These are phyloP conservation scores for Flaveria linearis DNA, from an alignment of 129 eudicot species.

Conservation along the genomic window DNA sequence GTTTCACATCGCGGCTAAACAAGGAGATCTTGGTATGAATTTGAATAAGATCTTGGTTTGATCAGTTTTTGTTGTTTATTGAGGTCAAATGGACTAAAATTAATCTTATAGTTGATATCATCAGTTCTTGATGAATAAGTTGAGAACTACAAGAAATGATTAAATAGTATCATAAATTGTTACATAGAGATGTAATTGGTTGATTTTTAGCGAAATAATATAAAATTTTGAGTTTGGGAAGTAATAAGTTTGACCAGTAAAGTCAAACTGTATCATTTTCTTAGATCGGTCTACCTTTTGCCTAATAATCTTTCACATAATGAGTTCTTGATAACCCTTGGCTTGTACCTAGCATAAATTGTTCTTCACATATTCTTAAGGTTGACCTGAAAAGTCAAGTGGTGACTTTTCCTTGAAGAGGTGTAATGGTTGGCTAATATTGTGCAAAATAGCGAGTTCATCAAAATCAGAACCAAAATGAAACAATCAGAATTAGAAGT, in stretches of 20 bases:
- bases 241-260: slow-evolving; percentile 10
- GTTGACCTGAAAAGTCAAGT: slow-evolving; percentile 2
- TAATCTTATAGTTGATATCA: slow-evolving; percentile 4
- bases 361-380: no score
- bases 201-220: not conserved
- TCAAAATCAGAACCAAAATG: not conserved
- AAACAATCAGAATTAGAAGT: not conserved
- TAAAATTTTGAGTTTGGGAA: not conserved
- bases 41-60: slow-evolving; percentile 8
- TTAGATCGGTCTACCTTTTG: not conserved
- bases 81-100: slow-evolving; percentile 9
- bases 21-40: slow-evolving; percentile 59
- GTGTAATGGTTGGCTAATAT: not conserved
- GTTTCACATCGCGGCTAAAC: slow-evolving; percentile 59
- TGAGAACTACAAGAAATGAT: not conserved
- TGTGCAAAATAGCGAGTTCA: not conserved
- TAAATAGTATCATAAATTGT: not conserved
- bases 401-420: not conserved
- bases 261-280: slow-evolving; percentile 4
- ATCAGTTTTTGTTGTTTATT: not conserved
- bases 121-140: not conserved
- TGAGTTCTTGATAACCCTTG: slow-evolving; percentile 15
- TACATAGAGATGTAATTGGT: not conserved
- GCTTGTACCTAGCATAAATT: not conserved
- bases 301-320: not conserved